Base-by-base conservation (phyloP, 2,329 filamentous ascomycete species). In the Aurifilum marmelostoma region DNA sequence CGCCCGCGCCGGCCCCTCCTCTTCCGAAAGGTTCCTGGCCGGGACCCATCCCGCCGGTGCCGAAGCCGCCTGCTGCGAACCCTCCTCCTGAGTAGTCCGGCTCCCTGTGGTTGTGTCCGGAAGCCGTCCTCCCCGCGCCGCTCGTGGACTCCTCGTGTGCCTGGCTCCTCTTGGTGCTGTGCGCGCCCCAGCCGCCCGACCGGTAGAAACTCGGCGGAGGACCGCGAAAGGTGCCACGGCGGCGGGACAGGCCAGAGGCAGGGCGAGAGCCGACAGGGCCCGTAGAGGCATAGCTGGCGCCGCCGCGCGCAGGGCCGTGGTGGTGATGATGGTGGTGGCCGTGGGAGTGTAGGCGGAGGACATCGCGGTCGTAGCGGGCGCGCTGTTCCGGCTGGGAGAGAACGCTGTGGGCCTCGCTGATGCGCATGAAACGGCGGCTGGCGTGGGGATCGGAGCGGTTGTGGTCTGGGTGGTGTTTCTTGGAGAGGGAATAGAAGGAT, bases 181-280 rank as follows among this genome's bases (percentile, higher is more conserved):
- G 87, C 2, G 81, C 78, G 62, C 92, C 92, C 86, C 93, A 97
- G 3, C 92, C 93, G 5, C 93, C 94, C 71, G 86, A 89, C 24
- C 90, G 87, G 79, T 93, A 97, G 82, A 97, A 98, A 72, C 89
- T 92, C 0, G 95, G 94, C 64, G 96, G 94, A 3, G 96, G 95
- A 0, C 95, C 95, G 27, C 87, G 88, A 79, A 97, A 97, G 5
- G 90, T 85, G 2, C 89, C 88, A 2, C 93, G 85, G 32, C 95
- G 87, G 54, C 91, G 87, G 77, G 90, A 94, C 41, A 99, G 83
- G 0, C 96, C 96, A 1, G 89, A 93, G 0, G 96, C 89, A 0
- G 94, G 89, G 0, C 96, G 88, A 1, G 91, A 89, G 65, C 93
- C 93, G 2, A 90, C 90, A 0, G 89, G 91, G 65, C 84, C 81